Base-by-base conservation (phyloP, 495 filamentous ascomycete genomes). In the Immersiella caudata region DNA sequence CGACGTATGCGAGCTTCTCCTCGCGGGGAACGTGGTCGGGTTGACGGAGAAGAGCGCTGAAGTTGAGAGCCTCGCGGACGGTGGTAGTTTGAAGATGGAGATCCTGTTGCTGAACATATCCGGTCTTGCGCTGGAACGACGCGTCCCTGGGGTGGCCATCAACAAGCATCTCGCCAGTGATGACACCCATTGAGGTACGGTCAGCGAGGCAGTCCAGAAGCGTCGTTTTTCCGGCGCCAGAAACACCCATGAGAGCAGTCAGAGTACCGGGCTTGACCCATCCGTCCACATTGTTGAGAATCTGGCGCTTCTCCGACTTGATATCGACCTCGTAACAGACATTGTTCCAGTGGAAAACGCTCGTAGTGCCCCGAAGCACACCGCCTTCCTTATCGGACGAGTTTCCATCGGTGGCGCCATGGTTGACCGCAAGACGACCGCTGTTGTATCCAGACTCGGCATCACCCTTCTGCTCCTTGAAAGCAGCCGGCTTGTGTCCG, bases 31-130 rank as follows among this genome's bases (percentile, higher is more conserved):
- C 83, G 25, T 86, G 84, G 20, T 86, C 87, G 5, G 94, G 92
- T 73, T 97, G 94, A 56, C 94, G 90, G 18, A 97, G 86, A 40
- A 93, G 77, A 50, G 94, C 94, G 63, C 88, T 91, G 77, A 97
- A 97, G 52, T 85, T 82, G 16, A 97, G 82, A 29, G 93, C 92
- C 75, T 92, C 94, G 52, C 93, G 87, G 46, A 97, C 93, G 6
- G 94, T 98, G 1, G 89, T 87, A 0, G 93, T 96, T 40, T 89
- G 83, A 25, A 96, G 84, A 77, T 97, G 94, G 9, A 98, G 85
- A 86, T 98, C 94, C 78, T 96, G 93, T 76, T 98, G 94, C 72
- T 98, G 93, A 21, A 95, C 94, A 71, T 97, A 98, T 26, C 94
- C 94, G 2, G 93, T 97, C 81, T 95, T 95, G 36, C 93, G 90